Base-by-base conservation (phyloP, 164 flowering plant species). In the Vitis vinifera region DNA sequence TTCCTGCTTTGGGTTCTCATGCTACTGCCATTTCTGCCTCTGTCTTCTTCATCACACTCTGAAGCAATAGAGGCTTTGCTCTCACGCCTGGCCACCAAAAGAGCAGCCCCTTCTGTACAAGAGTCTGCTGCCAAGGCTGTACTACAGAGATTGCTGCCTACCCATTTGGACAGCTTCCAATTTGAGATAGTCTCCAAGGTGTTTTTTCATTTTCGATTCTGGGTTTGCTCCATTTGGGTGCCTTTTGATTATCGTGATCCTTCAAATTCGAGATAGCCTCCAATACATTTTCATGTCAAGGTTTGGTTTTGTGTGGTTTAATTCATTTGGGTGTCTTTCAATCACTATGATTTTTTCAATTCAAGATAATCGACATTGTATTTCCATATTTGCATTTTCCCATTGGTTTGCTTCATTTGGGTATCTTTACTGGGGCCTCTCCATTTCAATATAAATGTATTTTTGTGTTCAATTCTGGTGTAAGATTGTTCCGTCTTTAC, bases 141-240 rank as follows among this genome's bases (percentile, higher is more conserved):
- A 51, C 81, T 94, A 49, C 63, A 64, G 57, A 88, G 97, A 79
- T 71, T 92, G 77, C 80, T 94, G 69, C 97, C 97, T 3, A 63
- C 88, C 68, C 92, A 94, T 80, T n/a, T 78, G 2, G 75, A 85
- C 63, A 88, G 93, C 68, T 94, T 94, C 75, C 76, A 84, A 8
- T 85, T 94, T 72, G 73, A 80, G 76, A 86, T 94, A 50, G 76
- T 90, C 65, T 60, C 92, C 60, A 85, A 84, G 91, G 94, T 88
- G 63, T 56, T 12, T 3, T 51, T 17, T 1, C 62, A 29, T 3
- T n/a, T 31, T 55, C 4, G 16, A 3, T 71, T n/a, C 12, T 7
- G n/a, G 31, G 66, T 56, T 67, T 10, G 10, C 17, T 56, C 7
- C 19, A 4, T n/a, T 52, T 63, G 7, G 27, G 27, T 23, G 27